Conservation (phyloP, 306 rosid species). For the Corylus americana region DNA sequence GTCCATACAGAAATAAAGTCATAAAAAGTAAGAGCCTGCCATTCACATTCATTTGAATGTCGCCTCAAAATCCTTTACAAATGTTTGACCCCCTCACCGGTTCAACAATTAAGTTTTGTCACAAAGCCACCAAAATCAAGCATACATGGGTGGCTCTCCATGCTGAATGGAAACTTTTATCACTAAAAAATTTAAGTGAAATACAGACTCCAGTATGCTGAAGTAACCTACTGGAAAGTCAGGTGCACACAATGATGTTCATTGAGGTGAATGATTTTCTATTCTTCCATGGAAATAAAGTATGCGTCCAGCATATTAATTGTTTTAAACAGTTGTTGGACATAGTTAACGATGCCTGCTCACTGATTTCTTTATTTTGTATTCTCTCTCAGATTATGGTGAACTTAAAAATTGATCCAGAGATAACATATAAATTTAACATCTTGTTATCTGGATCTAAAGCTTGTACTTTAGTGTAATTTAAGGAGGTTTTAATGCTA, state of each 20-base stretch:
- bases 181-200: background rate
- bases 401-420: background rate
- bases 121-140: background rate
- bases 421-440: too few relatives aligned
- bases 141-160: background rate
- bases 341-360: background rate
- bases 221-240: background rate
- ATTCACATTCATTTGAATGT: background rate
- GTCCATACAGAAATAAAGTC: background rate
- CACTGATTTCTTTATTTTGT: background rate
- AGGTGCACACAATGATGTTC: background rate
- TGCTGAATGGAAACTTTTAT: background rate
- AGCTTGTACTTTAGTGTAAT: background rate
- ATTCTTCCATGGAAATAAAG: background rate
- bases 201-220: background rate
- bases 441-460: background rate
- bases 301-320: background rate
- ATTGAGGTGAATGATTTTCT: background rate
- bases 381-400: background rate
- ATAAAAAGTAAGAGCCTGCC: background rate
- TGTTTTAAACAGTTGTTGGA: background rate
- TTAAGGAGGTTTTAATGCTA: background rate
- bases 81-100: background rate
- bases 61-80: background rate
- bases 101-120: background rate